Base-by-base conservation (phyloP, 1,139 yeast genomes). In the Hyphopichia pseudoburtonii region DNA sequence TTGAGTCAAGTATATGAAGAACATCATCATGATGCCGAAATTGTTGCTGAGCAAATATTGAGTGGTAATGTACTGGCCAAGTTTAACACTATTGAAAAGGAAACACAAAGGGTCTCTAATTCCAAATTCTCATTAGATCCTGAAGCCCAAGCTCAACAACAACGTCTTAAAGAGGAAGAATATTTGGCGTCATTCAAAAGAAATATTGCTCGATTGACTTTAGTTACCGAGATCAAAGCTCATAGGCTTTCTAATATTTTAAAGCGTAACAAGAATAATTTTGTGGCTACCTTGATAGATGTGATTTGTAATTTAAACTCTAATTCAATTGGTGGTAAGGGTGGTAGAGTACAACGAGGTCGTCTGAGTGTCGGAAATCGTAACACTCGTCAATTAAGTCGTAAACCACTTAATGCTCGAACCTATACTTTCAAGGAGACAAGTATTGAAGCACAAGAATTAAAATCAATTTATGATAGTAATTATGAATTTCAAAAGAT, bases 251-350 rank as follows among this genome's bases (percentile, higher is more conserved):
- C 23, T 5, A 3, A 5, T 4, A 17, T 11, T 28, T 40, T 44
- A 2, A 38, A 47, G 17, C 40, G 40, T 27, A 42, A 46, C 34
- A 35, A 51, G 1, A 51, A 53, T 10, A 52, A 59, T 31, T 49
- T 57, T 23, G 33, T 50, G 3, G 48, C 47, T 19, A 48, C 70
- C 2, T 45, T 70, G 27, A 50, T 58, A 17, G 66, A 62, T 15
- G 48, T 70, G 5, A 51, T 70, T 15, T 47, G 35, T 33, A 54
- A 49, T 29, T 17, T 14, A n/a, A 7, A 30, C 12, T 15, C 15
- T 21, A 7, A 7, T 7, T 21, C 10, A 7, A 21, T 21, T 7
- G 7, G 7, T 12, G 30, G 18, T 4, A 12, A 12, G 17, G 11
- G 30, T 14, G 14, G 26, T 21, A 11, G 31, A 32, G 32, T 28